phyloP scores from a whole-genome alignment of 805 yeast genomes.

The Candida corydali region DNA sequence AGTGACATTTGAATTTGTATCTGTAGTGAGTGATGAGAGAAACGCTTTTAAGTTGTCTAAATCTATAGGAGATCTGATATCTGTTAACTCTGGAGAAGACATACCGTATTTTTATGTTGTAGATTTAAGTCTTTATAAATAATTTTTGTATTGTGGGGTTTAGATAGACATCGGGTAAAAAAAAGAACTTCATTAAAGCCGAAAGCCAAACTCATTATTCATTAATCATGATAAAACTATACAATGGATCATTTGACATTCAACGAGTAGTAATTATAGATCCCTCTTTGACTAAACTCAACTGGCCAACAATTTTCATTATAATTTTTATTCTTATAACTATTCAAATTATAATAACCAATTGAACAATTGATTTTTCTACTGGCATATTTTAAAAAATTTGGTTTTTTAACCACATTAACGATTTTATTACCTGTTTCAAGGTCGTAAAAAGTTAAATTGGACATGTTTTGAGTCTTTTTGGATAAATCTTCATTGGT shows the following conservation, averaged over 20 bases:
- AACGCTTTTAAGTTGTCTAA: constrained; percentile 18
- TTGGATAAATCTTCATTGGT: constrained; percentile 9
- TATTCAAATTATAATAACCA: constrained; percentile 43
- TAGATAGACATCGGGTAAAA: neutral
- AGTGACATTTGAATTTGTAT: constrained; percentile 11
- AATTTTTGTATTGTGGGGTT: constrained; percentile 1
- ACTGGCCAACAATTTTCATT: constrained; percentile 40
- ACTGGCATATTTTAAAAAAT: constrained; percentile 49
- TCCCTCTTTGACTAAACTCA: constrained; percentile 50
- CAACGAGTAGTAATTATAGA: constrained; percentile 54
- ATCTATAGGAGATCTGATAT: constrained; percentile 32
- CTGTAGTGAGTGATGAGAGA: constrained; percentile 11
- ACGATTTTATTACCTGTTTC: constrained; percentile 59
- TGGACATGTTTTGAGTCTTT: constrained; percentile 14
- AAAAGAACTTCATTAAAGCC: neutral
- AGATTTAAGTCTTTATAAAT: neutral
- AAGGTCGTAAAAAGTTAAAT: constrained; percentile 55
- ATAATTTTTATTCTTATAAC: constrained; percentile 7
- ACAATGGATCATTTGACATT: constrained; percentile 33
- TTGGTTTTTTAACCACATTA: constrained; percentile 42
- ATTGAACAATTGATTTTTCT: constrained; percentile 52
- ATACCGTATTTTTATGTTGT: neutral
- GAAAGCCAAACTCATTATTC: too few species aligned
- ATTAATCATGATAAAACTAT: neutral
- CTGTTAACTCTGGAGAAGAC: constrained; percentile 20